Evolutionary conservation across 2,329 filamentous ascomycete species (phyloP), one percentile per base, ranked within the genome.

Genomic region (Xylaria sp.): DNA sequence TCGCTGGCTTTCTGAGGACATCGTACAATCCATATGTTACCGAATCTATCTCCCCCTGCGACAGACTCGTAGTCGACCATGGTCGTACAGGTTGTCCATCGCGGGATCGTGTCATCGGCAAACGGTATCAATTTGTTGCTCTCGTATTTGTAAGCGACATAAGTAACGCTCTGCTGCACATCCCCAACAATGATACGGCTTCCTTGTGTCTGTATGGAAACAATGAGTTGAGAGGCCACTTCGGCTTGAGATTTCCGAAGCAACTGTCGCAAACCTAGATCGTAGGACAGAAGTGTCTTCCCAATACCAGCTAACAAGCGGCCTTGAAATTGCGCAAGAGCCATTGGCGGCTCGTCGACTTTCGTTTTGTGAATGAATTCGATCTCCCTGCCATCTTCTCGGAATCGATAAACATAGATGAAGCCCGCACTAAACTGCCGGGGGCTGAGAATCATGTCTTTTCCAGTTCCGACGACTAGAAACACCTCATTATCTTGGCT

Each of bases 21-120:
- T 57, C 96, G 92, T 36, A 99, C 86, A 54, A 99, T 88, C 91
- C 94, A 99, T 18, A 99, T 82, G 76, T 99, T 99, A 69, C 96
- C 97, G 73, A 99, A 99, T 79, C 98, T 98, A 83, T 99, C 96
- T 43, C 95, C 95, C 43, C 95, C 96, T 2, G 94, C 94, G 28
- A 93, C 90, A 0, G 96, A 97, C 79, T 99, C 96, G 80, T 99
- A 99, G 81, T 99, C 96, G 1, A 98, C 91, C 94, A 99, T 97
- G 2, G 94, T 88, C 0, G 92, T 92, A 74, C 92, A 92, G 0
- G 94, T 97, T 1, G 94, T 97, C 93, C 94, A 98, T 39, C 96
- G 90, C 60, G 94, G 87, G 69, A 98, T 88, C 7, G 91, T 92
- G 79, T 99, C 96, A 78, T 99, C 96, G 20, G 89, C 93, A 76